Conservation (phyloP, 176 grass and related monocot species). For the Otatea glauca region DNA sequence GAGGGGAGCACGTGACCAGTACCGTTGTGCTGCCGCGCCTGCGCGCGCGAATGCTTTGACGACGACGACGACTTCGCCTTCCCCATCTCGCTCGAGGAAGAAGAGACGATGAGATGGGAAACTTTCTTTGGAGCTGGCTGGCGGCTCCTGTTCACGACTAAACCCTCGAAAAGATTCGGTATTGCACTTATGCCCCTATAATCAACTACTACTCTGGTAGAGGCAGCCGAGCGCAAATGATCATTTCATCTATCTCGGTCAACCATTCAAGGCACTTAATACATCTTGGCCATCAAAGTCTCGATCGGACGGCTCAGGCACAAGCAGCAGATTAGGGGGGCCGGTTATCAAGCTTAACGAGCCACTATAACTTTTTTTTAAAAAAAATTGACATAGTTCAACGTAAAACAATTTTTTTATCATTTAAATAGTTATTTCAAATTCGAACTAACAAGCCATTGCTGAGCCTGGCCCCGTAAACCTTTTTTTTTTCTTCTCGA, state of each 20-base stretch:
- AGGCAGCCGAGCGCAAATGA: too few species aligned
- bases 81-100: constrained; percentile 48
- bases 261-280: neutral
- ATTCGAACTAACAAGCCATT: too few species aligned
- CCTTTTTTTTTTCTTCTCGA: too few species aligned
- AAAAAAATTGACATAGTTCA: too few species aligned
- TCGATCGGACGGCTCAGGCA: neutral
- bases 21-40: constrained; percentile 55
- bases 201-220: too few species aligned
- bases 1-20: constrained; percentile 63
- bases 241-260: neutral
- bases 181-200: neutral
- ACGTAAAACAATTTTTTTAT: too few species aligned
- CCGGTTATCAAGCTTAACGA: too few species aligned
- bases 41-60: constrained; percentile 48
- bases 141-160: neutral
- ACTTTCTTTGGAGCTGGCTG: neutral
- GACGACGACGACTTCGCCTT: constrained; percentile 59
- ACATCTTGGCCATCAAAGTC: neutral
- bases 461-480: too few species aligned
- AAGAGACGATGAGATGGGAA: constrained; percentile 18
- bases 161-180: neutral
- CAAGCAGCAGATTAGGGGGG: neutral
- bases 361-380: too few species aligned
- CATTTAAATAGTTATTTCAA: too few species aligned